Evolutionary conservation across 78 protist genomes (phyloP), one percentile per base, ranked within the genome.

Genomic region (Pirum gemmata): DNA sequence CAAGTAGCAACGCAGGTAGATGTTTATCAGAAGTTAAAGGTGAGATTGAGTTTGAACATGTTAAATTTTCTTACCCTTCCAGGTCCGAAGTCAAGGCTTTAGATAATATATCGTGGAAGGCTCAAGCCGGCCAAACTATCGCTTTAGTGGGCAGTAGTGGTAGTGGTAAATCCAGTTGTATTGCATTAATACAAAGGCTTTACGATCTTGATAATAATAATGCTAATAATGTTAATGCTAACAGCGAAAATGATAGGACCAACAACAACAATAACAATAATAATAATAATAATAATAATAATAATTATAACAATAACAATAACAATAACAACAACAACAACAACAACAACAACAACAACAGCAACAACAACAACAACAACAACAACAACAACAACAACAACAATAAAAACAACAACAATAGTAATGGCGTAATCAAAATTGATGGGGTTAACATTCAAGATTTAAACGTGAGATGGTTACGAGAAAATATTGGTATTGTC

Each of bases 31-130:
- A 1, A 8, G 1, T 61, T 34, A 13, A 0, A 13, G 98, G 96
- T n/a, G 79, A 76, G n/a, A 61, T 96, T 36, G 88, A 29, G 73
- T 79, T 97, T 37, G 61, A 91, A 61, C 83, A 94, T 41, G 93
- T 97, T 1, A 38, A 75, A 40, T 97, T 97, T 85, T 0, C 84
- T 38, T 96, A 95, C 86, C 93, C 95, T 8, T 27, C 86, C 1
- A 88, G 92, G 8, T 35, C 40, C 29, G 90, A 89, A 34, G 73
- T 0, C 79, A 78, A 0, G 67, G 37, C 89, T 35, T 33, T 89
- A 27, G 37, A 41, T 18, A 89, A 76, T 35, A 37, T 92, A 33
- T 13, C n/a, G 13, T 37, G 93, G 75, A 0, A 1, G 1, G 61
- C 91, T 25, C 35, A 38, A 21, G 61, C 93, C 27, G 90, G 93